Evolutionary conservation across 2,329 filamentous ascomycete species (phyloP).

Genomic region (Penicillium sp.): DNA sequence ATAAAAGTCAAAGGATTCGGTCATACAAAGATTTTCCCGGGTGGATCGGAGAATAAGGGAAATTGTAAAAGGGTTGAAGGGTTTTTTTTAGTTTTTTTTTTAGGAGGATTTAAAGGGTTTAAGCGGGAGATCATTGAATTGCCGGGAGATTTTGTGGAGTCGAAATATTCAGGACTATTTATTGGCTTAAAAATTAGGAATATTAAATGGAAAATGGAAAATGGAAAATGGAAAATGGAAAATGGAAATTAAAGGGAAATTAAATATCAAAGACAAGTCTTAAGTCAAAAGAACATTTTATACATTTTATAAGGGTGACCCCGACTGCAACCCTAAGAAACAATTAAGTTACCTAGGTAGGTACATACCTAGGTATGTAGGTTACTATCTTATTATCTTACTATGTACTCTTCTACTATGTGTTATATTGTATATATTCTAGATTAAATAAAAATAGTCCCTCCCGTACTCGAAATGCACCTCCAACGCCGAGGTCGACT

Average conservation of each 20-base stretch:
- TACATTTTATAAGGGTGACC: too few species aligned
- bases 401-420: too few species aligned
- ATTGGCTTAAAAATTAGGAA: background rate
- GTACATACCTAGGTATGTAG: too few species aligned
- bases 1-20: constrained; percentile 16
- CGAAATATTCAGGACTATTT: background rate
- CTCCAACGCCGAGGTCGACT: constrained; percentile 31
- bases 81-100: too few species aligned
- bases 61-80: background rate
- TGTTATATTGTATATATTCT: too few species aligned
- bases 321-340: background rate
- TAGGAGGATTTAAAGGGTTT: background rate
- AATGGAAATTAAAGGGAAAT: background rate
- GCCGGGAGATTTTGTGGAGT: background rate
- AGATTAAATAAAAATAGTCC: background rate
- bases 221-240: too few species aligned
- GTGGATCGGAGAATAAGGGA: constrained; percentile 21
- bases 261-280: background rate
- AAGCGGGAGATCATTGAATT: background rate
- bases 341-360: too few species aligned
- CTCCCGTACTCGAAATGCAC: constrained; percentile 22
- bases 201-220: background rate
- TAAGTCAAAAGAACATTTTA: background rate
- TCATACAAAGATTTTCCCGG: constrained; percentile 8
- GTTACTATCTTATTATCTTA: background rate